A percentile compares a stretch with the other conserved stretches of the same genome.
These are phyloP conservation scores for Metschnikowia hibisci DNA, from an alignment of 805 yeast genomes.

Conservation along the genomic window DNA sequence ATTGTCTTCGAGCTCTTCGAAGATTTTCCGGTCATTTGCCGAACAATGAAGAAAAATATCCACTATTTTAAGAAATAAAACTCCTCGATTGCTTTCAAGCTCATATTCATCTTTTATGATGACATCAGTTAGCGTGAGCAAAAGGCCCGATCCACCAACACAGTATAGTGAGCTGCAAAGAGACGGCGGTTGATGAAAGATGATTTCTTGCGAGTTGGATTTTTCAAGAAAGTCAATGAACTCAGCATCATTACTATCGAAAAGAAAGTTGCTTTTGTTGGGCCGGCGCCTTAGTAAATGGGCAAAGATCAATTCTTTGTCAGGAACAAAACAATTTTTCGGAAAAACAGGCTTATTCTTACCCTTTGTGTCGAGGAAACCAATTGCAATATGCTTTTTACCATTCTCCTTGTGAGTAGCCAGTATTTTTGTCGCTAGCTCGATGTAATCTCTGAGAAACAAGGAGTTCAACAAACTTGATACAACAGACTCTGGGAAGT, in stretches of 20 bases:
- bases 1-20: slow-evolving; percentile 54
- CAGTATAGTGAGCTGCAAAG: slow-evolving; percentile 34
- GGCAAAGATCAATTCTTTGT: slow-evolving; percentile 3
- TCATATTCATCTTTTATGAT: slow-evolving; percentile 28
- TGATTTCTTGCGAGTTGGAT: slow-evolving; percentile 9
- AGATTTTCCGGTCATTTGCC: slow-evolving; percentile 46
- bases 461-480: slow-evolving; percentile 6
- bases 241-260: slow-evolving; percentile 12
- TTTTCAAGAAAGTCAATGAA: slow-evolving; percentile 11
- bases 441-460: slow-evolving; percentile 3
- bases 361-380: neutral
- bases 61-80: slow-evolving; percentile 31
- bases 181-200: slow-evolving; percentile 24
- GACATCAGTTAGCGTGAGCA: slow-evolving; percentile 45
- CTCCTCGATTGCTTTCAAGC: slow-evolving; percentile 16
- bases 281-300: slow-evolving; percentile 5
- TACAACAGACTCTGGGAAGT: slow-evolving; percentile 30
- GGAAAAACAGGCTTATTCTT: neutral
- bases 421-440: neutral
- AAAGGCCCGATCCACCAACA: slow-evolving; percentile 50
- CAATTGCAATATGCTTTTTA: neutral
- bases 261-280: slow-evolving; percentile 11
- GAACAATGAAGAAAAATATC: slow-evolving; percentile 42
- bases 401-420: neutral
- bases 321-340: slow-evolving; percentile 1